Percentiles rank a stretch among this genome's conserved stretches.
phyloP scores from a whole-genome alignment of 1,139 yeast species.

The Suhomyces taliae region DNA sequence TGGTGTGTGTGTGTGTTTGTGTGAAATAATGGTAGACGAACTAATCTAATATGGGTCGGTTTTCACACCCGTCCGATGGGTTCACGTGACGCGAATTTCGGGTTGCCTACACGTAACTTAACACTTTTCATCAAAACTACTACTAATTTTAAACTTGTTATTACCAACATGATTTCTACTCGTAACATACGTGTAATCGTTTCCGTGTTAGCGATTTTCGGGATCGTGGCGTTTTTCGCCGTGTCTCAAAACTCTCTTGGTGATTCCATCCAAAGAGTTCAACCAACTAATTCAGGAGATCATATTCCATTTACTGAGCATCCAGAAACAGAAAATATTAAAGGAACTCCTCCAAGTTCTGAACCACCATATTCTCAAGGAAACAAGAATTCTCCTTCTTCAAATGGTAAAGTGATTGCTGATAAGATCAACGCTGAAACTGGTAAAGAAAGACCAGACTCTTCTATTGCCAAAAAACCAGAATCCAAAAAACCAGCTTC shows the following conservation, averaged over 20 bases:
- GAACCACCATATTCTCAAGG: slow-evolving; percentile 36
- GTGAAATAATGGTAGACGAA: no score
- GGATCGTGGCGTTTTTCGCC: slow-evolving; percentile 37
- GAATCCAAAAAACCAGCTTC: not conserved
- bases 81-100: no score
- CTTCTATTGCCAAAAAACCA: not conserved
- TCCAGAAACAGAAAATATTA: slow-evolving; percentile 31
- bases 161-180: slow-evolving; percentile 30
- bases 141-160: not conserved
- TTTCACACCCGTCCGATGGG: no score
- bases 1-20: no score
- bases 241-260: slow-evolving; percentile 33
- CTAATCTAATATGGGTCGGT: no score
- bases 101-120: slow-evolving; percentile 3
- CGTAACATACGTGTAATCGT: slow-evolving; percentile 39
- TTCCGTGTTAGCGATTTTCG: slow-evolving; percentile 35
- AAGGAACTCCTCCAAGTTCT: slow-evolving; percentile 34
- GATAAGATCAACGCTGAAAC: slow-evolving; percentile 19
- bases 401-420: slow-evolving; percentile 23
- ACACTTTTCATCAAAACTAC: slow-evolving; percentile 1
- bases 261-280: slow-evolving; percentile 27
- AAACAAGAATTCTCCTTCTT: slow-evolving; percentile 6
- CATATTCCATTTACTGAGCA: slow-evolving; percentile 15
- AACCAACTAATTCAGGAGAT: slow-evolving; percentile 28
- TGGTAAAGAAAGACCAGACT: not conserved